Evolutionary conservation across 768 basidiomycete species (phyloP).

Genomic region (Rhodotorula babjevae): DNA sequence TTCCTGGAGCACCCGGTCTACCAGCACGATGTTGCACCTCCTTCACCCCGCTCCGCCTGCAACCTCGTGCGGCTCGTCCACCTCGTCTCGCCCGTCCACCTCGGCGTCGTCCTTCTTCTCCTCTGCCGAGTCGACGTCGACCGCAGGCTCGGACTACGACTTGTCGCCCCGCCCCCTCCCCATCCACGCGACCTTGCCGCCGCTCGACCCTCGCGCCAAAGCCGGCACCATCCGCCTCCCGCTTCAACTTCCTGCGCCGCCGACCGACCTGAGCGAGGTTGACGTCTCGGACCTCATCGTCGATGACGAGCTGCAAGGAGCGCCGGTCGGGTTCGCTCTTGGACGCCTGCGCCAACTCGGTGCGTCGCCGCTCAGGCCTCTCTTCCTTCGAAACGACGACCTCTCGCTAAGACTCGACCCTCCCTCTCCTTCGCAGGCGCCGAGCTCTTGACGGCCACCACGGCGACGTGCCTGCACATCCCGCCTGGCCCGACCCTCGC

Average conservation of each 20-base stretch:
- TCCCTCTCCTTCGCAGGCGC: conserved; percentile 6
- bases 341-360: conserved; percentile 7
- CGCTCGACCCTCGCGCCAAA: conserved; percentile 3
- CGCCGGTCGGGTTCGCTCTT: conserved; percentile 18
- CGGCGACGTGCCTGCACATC: conserved; percentile 17
- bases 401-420: neutral
- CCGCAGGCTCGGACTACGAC: neutral
- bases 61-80: neutral
- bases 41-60: neutral
- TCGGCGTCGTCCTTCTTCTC: conserved; percentile 4
- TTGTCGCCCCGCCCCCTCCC: neutral
- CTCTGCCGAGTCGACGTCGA: neutral
- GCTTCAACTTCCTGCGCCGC: conserved; percentile 22
- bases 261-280: conserved; percentile 1
- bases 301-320: conserved; percentile 23
- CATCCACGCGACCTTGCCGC: neutral
- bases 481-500: conserved; percentile 3
- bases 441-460: conserved; percentile 11
- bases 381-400: neutral
- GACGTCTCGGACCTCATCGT: conserved; percentile 9
- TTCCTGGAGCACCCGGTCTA: neutral
- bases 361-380: neutral
- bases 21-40: neutral
- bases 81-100: neutral
- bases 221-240: conserved; percentile 26